Base-by-base conservation (phyloP, 345 rosid genomes). In the Pelargonium nanum region DNA sequence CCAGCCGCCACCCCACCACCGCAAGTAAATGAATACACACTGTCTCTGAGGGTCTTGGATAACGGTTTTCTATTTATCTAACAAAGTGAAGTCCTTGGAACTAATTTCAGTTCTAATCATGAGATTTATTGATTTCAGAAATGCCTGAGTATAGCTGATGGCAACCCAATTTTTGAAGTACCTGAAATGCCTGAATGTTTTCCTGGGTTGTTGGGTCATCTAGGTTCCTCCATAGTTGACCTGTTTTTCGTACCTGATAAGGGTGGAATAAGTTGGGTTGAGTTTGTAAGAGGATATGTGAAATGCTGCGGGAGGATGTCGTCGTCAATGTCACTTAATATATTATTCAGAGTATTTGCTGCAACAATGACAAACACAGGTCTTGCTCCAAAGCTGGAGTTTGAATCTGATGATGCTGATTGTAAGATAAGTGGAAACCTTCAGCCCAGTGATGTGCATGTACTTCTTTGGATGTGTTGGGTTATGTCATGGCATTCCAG, bases 281-380 rank as follows among this genome's bases (percentile, higher is more conserved):
- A 83, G 63, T 85, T 89, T 70, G 77, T 84, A 26, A 79, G 64
- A 68, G 97, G 97, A 28, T 93, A 81, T 65, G 79, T 85, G 23
- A 83, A 75, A 62, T 93, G 85, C 59, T 87, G 99, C 32, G 94
- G 89, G 26, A 85, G 91, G 75, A 78, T 85, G 91, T 72, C 86
- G 4, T 68, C 80, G 4, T 87, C 89, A 0, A 68, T 68, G 75
- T 67, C 79, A 5, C 76, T 85, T 26, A 71, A 72, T 64, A 70
- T 67, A 5, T 56, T 89, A 82, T 63, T 93, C 78, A 84, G 89
- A 64, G 28, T 87, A 16, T 80, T 78, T 48, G 51, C 69, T 19
- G 40, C 62, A 32, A 60, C 84, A 4, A 58, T 64, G 34, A 63
- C 55, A 57, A 80, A 71, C 50, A 72, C 81, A 0, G 91, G 89